phyloP scores from a whole-genome alignment of 2,329 filamentous ascomycete genomes.

The Botrytis pseudocinerea region DNA sequence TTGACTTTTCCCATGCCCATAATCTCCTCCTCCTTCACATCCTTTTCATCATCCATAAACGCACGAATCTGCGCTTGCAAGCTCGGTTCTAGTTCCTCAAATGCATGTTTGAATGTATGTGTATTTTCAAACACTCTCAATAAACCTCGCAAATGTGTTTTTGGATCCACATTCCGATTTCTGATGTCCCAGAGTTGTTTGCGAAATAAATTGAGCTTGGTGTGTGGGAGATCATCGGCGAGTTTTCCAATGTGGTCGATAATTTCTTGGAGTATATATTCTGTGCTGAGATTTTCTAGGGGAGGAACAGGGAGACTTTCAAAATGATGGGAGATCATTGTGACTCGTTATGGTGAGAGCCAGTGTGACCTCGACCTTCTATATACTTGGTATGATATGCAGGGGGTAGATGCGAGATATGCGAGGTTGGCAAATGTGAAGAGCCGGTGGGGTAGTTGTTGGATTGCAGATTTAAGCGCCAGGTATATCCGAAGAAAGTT shows the following conservation, averaged over 20 bases:
- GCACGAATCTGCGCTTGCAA: constrained; percentile 38
- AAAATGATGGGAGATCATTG: constrained; percentile 24
- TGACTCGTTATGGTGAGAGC: not conserved
- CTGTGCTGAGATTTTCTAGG: constrained; percentile 33
- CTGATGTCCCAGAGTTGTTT: constrained; percentile 39
- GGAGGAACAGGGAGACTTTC: constrained; percentile 28
- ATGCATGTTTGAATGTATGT: constrained; percentile 36
- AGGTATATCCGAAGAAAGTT: not conserved
- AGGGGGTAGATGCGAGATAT: constrained; percentile 7
- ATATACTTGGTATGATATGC: constrained; percentile 1
- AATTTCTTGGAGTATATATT: constrained; percentile 42
- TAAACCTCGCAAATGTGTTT: constrained; percentile 41
- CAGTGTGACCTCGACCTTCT: not conserved
- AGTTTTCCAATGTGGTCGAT: constrained; percentile 40
- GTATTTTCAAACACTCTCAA: constrained; percentile 40
- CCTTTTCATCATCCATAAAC: constrained; percentile 38
- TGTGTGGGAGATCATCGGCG: constrained; percentile 31
- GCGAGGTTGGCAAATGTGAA: not conserved
- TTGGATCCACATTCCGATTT: constrained; percentile 36
- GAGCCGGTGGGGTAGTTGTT: not conserved
- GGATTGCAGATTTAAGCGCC: constrained; percentile 8
- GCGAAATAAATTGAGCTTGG: constrained; percentile 38
- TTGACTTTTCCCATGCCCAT: constrained; percentile 29
- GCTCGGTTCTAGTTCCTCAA: constrained; percentile 36
- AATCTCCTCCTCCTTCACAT: constrained; percentile 28